phyloP scores from a whole-genome alignment of 139 green algal genomes.

The Pseudopediastrum boryanum region DNA sequence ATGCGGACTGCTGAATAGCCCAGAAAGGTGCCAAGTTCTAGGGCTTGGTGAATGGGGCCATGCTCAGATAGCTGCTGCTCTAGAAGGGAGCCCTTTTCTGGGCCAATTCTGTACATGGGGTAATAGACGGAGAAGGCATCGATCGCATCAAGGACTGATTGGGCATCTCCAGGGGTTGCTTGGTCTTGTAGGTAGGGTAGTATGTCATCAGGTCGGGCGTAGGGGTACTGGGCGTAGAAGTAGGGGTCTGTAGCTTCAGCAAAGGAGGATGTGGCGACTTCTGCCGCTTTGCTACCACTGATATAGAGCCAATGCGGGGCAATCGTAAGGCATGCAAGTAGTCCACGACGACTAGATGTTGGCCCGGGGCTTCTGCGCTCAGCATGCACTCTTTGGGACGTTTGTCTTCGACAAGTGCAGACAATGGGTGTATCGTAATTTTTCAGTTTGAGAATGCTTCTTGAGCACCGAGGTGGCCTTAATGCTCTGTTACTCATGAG shows the following conservation, averaged over 20 bases:
- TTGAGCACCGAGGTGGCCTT: too few species aligned
- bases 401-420: too few species aligned
- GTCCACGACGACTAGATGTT: too few species aligned
- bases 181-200: constrained; percentile 20
- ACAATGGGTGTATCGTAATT: too few species aligned
- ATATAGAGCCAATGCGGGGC: too few species aligned
- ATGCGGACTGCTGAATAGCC: constrained; percentile 38
- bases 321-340: too few species aligned
- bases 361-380: too few species aligned
- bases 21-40: constrained; percentile 40
- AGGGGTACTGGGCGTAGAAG: constrained; percentile 30
- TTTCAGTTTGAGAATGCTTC: too few species aligned
- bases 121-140: constrained; percentile 27
- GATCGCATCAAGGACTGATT: constrained; percentile 32
- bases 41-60: not conserved
- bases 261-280: not conserved
- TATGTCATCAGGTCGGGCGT: constrained; percentile 19
- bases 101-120: constrained; percentile 39
- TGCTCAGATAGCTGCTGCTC: constrained; percentile 22
- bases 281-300: not conserved
- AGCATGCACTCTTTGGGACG: too few species aligned
- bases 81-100: constrained; percentile 33
- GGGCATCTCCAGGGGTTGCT: constrained; percentile 4
- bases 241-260: constrained; percentile 5
- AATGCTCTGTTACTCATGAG: too few species aligned